These are phyloP conservation scores for Phytopythium kandeliae DNA, from an alignment of 352 stramenopile species.

Conservation along the genomic window DNA sequence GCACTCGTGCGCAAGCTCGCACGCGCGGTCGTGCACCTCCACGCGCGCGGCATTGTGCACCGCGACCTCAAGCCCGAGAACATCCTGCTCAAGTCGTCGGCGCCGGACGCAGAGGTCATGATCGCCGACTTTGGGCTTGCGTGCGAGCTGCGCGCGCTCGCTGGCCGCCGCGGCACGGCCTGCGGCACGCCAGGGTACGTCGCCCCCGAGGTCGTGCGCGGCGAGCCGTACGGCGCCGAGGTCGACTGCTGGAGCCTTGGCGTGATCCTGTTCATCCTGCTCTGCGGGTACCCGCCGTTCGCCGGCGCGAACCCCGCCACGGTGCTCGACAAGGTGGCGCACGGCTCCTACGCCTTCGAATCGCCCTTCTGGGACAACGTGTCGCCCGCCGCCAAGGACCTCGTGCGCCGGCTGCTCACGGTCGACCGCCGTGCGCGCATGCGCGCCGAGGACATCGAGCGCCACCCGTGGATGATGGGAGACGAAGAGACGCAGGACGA, in stretches of 20 bases:
- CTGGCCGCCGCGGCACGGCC: conserved; percentile 43
- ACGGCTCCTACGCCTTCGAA: conserved; percentile 89
- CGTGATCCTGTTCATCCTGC: conserved; percentile 93
- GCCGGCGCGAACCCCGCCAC: conserved; percentile 61
- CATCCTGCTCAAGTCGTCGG: conserved; percentile 78
- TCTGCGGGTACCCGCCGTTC: conserved; percentile 91
- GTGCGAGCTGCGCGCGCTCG: conserved; percentile 33
- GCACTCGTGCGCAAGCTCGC: conserved; percentile 89
- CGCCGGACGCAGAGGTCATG: conserved; percentile 68
- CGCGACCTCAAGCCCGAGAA: conserved; percentile 89
- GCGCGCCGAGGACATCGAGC: conserved; percentile 57
- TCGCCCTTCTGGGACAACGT: conserved; percentile 94
- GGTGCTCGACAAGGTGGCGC: conserved; percentile 68
- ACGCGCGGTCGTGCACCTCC: conserved; percentile 90
- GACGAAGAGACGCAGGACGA: neutral
- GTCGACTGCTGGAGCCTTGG: conserved; percentile 95
- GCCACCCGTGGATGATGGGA: conserved; percentile 74
- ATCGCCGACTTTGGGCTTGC: conserved; percentile 91
- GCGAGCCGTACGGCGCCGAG: conserved; percentile 77
- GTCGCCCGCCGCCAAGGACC: conserved; percentile 91
- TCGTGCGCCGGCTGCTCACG: conserved; percentile 90
- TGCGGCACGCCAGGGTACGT: conserved; percentile 91
- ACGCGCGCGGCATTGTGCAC: conserved; percentile 91
- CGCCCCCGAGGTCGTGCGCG: conserved; percentile 91
- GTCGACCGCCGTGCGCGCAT: conserved; percentile 82